Conservation (phyloP, 2,329 filamentous ascomycete genomes). For the Stachybotrys echinatus region DNA sequence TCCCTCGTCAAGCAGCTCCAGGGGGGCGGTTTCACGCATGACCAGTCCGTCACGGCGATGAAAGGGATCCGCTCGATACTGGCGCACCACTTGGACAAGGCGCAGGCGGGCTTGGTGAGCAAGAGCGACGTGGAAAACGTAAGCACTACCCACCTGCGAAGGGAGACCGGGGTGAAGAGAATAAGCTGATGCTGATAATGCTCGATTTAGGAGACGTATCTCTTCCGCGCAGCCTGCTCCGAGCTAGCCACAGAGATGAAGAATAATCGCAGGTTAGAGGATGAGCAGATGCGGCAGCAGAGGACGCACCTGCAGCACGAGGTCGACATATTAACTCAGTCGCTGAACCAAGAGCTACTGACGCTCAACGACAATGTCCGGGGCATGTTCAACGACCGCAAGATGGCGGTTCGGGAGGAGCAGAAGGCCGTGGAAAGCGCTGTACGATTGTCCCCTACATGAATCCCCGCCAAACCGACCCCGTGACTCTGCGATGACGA, state of each 20-base stretch:
- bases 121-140: constrained; percentile 89
- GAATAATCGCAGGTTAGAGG: constrained; percentile 68
- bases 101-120: constrained; percentile 73
- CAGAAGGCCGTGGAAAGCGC: constrained; percentile 79
- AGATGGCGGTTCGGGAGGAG: constrained; percentile 85
- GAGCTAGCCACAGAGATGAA: constrained; percentile 85
- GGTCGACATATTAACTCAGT: constrained; percentile 85
- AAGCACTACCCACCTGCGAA: constrained; percentile 3
- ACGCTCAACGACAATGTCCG: constrained; percentile 87
- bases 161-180: neutral
- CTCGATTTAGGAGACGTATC: constrained; percentile 65
- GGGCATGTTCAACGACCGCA: constrained; percentile 92
- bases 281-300: constrained; percentile 78
- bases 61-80: constrained; percentile 80
- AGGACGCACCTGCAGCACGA: constrained; percentile 87
- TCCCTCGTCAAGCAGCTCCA: constrained; percentile 77
- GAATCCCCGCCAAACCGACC: neutral
- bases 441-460: constrained; percentile 37
- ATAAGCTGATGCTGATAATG: constrained; percentile 9
- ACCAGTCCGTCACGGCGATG: constrained; percentile 82
- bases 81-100: constrained; percentile 73
- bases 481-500: neutral
- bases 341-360: constrained; percentile 75
- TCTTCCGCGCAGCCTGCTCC: constrained; percentile 90
- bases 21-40: constrained; percentile 64